Evolutionary conservation across 331 rosid genomes (phyloP), one percentile per base, ranked within the genome.

Genomic region (Erythrophleum ivorense): DNA sequence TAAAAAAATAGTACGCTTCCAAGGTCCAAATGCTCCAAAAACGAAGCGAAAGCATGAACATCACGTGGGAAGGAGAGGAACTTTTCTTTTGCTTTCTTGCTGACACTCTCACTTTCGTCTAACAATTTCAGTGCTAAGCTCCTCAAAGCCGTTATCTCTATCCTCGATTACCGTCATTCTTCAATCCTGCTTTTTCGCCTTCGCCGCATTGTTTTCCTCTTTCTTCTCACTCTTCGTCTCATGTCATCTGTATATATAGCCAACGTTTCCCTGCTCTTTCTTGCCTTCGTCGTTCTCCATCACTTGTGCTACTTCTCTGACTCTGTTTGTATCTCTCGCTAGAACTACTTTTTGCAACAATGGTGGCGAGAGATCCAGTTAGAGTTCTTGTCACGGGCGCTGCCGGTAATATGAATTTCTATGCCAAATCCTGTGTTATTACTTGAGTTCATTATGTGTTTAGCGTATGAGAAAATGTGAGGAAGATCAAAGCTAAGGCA

Each of bases 341-440:
- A 6, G 24, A 48, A 45, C 50, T 12, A 31, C 50, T 13, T 21
- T 66, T 6, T 60, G 73, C 74, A 71, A 33, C 69, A 77, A 89
- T 91, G 92, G 86, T 79, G 92, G 86, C 79, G 18, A 79, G 75
- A 76, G 67, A 67, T 65, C 88, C 91, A 11, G 68, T 88, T 76
- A 84, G 87, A 84, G 86, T 91, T 73, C 49, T 89, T 9, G 90
- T 89, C 52, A 91, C 90, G 0, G 93, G 92, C 15, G 92, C 90
- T 36, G 93, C 93, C n/a, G 91, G 93, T 91, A 82, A 59, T 77
- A 0, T 53, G 21, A 24, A 46, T 66, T 70, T 48, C 45, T 38
- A 19, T 48, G 3, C 34, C 43, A 43, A 31, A 16, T n/a, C 38
- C 5, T 67, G 21, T 7, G 16, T 48, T 55, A 11, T 43, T 7